Evolutionary conservation across 768 basidiomycete genomes (phyloP), one percentile per base, ranked within the genome.

Genomic region (Auricularia sp.): DNA sequence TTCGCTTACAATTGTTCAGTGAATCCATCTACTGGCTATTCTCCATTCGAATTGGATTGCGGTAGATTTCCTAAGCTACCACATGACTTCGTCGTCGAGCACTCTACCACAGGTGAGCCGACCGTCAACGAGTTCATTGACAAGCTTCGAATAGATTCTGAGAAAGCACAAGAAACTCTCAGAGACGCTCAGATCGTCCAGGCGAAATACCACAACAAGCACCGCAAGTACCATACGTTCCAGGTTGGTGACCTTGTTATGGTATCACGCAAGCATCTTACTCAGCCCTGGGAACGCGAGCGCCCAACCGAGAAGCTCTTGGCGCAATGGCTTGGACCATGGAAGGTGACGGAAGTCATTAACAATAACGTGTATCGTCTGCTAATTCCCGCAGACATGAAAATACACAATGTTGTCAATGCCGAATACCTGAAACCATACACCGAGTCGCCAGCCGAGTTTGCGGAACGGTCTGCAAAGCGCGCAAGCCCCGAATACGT

Each of bases 121-220:
- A 51, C 62, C 12, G 59, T 58, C 23, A 16, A 59, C 11, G 36
- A 39, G 4, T 36, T 66, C 39, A 21, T 62, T 21, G 3, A 51
- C 44, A 47, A 61, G 12, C 61, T 71, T 14, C 64, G 73, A 5
- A 1, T 33, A 11, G 66, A 72, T 62, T 62, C 73, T 0, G 29
- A 71, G 0, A 62, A 70, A n/a, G 77, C 78, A 2, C 75, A 76
- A 61, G 77, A 79, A 62, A 71, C 68, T 36, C 68, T 80, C 0
- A 76, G 0, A 65, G 61, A 10, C 14, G 47, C 47, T 10, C 47
- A 51, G 21, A 16, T 12, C 1, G 6, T 16, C 14, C 47, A 51
- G 16, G 47, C 21, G 7, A 5, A 5, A 8, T 16, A 51, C 5
- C 47, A 51, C 47, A 16, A 51, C 47, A 51, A 16, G 16, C 63